Evolutionary conservation across 108 stramenopile species (phyloP).

Genomic region (Pinguiococcus pyrenoidosus): DNA sequence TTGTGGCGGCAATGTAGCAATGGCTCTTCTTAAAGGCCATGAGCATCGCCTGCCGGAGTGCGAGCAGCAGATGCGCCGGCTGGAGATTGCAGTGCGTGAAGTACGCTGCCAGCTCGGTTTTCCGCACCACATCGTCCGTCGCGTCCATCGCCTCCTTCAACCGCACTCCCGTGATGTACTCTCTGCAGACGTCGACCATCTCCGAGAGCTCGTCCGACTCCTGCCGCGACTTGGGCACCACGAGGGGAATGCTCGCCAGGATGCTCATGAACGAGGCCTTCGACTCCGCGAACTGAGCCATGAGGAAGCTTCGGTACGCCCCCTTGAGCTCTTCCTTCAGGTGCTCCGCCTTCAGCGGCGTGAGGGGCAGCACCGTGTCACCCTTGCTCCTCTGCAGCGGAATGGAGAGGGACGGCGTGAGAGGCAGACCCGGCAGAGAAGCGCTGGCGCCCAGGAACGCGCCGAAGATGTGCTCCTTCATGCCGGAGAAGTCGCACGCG

Average conservation of each 20-base stretch:
- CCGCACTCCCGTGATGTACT: slow-evolving; percentile 92
- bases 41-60: slow-evolving; percentile 93
- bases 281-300: slow-evolving; percentile 60
- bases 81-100: slow-evolving; percentile 98
- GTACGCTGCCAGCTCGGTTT: slow-evolving; percentile 92
- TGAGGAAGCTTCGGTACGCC: slow-evolving; percentile 79
- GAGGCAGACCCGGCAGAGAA: slow-evolving; percentile 57
- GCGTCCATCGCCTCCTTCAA: slow-evolving; percentile 70
- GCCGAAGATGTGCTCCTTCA: slow-evolving; percentile 55
- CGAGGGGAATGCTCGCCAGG: slow-evolving; percentile 66
- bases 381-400: slow-evolving; percentile 62
- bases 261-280: slow-evolving; percentile 56
- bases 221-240: slow-evolving; percentile 54
- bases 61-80: slow-evolving; percentile 83
- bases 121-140: slow-evolving; percentile 58
- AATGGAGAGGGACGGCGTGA: slow-evolving; percentile 34
- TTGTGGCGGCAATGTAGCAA: slow-evolving; percentile 68
- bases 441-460: slow-evolving; percentile 65
- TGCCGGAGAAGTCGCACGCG: slow-evolving; percentile 69
- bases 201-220: slow-evolving; percentile 71
- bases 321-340: slow-evolving; percentile 61
- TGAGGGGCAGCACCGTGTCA: slow-evolving; percentile 74
- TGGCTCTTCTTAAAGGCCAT: slow-evolving; percentile 96
- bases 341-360: slow-evolving; percentile 40
- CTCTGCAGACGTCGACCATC: slow-evolving; percentile 73